Evolutionary conservation across 1,284 basidiomycete species (phyloP), one percentile per base, ranked within the genome.

Genomic region (Fomitopsis betulina): DNA sequence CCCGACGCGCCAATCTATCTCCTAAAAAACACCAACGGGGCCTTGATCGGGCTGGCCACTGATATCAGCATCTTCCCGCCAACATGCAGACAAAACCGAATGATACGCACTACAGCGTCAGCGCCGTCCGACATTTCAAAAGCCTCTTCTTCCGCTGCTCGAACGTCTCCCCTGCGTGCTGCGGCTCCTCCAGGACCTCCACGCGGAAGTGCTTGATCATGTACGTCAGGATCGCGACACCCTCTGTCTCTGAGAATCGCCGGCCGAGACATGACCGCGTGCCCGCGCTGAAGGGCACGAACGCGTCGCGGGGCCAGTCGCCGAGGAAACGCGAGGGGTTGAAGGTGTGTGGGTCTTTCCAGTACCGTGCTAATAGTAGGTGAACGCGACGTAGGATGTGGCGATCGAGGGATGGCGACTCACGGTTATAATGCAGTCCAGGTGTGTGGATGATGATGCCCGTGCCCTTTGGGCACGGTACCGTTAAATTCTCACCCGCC

Each of bases 401-500:
- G 8, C 19, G n/a, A n/a, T 13, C 13, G 30, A 15, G 47, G 33
- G 33, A n/a, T 35, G 23, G 53, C 7, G 21, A 56, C 68, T 42
- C 47, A 70, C 69, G 66, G 50, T 71, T 74, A 61, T 73, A 68
- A 55, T 84, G 82, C 43, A 84, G 61, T 7, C 75, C 81, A 27
- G 73, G 62, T 2, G 73, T 69, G 65, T 78, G 71, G 38, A 84
- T 68, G 0, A 66, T 64, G 50, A 84, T 65, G 27, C 60, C 60
- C 5, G 77, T 73, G 9, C 76, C 82, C 57, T 76, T 74, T 0
- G 81, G 83, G 43, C 84, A 70, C 8, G 75, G 72, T 7, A 84
- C 64, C 2, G 67, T 68, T 10, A 63, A 65, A 43, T 69, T 74
- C 61, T 79, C 73, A n/a, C 79, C 79, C 8, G 69, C 64, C n/a